Conservation (phyloP, 495 filamentous ascomycete genomes). For the Xylaria telfairii region DNA sequence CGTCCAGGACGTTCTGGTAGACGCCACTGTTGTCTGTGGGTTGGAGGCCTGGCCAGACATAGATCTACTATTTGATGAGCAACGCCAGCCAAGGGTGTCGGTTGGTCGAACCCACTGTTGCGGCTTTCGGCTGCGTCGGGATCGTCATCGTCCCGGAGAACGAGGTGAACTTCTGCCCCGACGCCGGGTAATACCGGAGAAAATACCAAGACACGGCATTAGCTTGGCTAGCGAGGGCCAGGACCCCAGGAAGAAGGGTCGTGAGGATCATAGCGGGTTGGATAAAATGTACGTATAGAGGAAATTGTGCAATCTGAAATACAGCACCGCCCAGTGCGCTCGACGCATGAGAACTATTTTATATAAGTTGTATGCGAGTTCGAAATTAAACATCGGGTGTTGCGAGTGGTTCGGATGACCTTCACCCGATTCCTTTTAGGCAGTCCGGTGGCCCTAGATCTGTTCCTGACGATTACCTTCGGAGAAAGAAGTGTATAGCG, state of each 20-base stretch:
- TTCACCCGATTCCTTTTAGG: slow-evolving; percentile 15
- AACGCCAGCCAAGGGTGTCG: not conserved
- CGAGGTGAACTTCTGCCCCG: slow-evolving; percentile 43
- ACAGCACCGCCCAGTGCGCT: not conserved
- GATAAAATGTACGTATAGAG: not conserved
- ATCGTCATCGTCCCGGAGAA: slow-evolving; percentile 48
- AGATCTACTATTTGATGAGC: slow-evolving; percentile 34
- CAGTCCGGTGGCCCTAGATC: not conserved
- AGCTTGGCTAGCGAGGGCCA: slow-evolving; percentile 31
- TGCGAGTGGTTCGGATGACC: not conserved
- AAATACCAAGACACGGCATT: slow-evolving; percentile 45
- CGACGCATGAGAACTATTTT: not conserved
- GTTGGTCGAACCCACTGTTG: slow-evolving; percentile 2
- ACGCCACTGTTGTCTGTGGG: slow-evolving; percentile 49
- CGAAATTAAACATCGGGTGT: not conserved
- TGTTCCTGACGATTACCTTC: not conserved
- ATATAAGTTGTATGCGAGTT: not conserved
- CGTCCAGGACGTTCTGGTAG: slow-evolving; percentile 51
- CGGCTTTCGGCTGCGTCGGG: slow-evolving; percentile 44
- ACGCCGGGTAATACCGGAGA: slow-evolving; percentile 43
- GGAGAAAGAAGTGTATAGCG: not conserved
- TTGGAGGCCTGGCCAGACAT: slow-evolving; percentile 53
- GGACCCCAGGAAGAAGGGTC: slow-evolving; percentile 24
- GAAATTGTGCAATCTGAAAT: not conserved
- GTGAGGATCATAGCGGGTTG: slow-evolving; percentile 27